Percentiles rank a stretch among this genome's conserved stretches.
Evolutionary conservation across 2,329 filamentous ascomycete species (phyloP).

Genomic region (Herpotrichia juniperi): DNA sequence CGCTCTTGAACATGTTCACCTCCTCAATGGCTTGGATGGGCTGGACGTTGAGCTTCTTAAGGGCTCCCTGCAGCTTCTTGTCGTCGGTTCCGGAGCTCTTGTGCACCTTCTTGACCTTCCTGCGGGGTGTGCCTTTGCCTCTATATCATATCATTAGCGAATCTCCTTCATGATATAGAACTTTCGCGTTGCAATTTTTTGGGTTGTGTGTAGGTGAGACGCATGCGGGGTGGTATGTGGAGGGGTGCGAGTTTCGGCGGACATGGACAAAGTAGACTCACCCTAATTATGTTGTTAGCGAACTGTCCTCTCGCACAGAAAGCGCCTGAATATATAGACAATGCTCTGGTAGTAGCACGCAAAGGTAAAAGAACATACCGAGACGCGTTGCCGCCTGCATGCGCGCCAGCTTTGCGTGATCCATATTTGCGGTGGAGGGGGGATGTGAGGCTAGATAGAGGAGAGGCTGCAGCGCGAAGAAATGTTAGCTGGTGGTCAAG

Average conservation of each 20-base stretch:
- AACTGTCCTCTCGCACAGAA: not conserved
- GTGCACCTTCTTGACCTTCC: slow-evolving; percentile 98
- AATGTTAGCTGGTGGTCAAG: not conserved
- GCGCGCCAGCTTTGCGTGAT: slow-evolving; percentile 53
- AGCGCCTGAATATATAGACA: not conserved
- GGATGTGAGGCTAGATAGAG: slow-evolving; percentile 20
- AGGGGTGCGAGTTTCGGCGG: not conserved
- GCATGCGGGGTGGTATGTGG: not conserved
- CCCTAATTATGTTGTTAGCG: slow-evolving; percentile 17
- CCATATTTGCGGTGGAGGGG: slow-evolving; percentile 49
- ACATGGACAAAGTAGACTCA: slow-evolving; percentile 1
- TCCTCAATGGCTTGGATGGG: slow-evolving; percentile 99
- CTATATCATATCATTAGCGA: slow-evolving; percentile 51
- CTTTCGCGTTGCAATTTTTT: not conserved
- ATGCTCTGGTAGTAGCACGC: not conserved
- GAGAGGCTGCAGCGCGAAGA: slow-evolving; percentile 6
- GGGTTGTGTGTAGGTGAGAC: not conserved
- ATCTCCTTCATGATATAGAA: not conserved
- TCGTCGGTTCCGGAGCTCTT: slow-evolving; percentile 92
- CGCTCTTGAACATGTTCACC: slow-evolving; percentile 99
- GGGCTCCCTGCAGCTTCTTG: slow-evolving; percentile 97
- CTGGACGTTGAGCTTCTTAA: slow-evolving; percentile 99
- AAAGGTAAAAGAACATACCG: slow-evolving; percentile 39
- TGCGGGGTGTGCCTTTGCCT: slow-evolving; percentile 97
- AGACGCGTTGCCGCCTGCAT: slow-evolving; percentile 53